Evolutionary conservation across 2,329 filamentous ascomycete genomes (phyloP).

Genomic region (Herpotrichia juniperi): DNA sequence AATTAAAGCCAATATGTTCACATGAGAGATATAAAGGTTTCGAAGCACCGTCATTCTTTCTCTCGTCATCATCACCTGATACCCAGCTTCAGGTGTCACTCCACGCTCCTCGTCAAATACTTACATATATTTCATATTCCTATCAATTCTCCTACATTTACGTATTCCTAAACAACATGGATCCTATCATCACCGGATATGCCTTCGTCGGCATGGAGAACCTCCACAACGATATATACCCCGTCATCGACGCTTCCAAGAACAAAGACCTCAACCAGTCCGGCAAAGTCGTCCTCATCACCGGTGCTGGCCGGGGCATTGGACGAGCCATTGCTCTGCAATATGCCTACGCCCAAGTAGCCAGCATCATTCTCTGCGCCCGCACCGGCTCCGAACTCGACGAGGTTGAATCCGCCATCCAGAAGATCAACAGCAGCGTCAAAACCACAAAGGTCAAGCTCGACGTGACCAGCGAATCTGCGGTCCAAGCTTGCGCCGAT

Average conservation of each 20-base stretch:
- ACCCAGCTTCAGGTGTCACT: too few species aligned
- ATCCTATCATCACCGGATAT: constrained; percentile 13
- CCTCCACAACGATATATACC: constrained; percentile 59
- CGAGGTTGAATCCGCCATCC: constrained; percentile 44
- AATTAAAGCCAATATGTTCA: too few species aligned
- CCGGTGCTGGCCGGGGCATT: constrained; percentile 62
- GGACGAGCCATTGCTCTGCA: constrained; percentile 61
- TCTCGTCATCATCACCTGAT: too few species aligned
- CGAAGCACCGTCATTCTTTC: too few species aligned
- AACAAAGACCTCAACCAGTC: constrained; percentile 40
- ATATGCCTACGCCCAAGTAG: constrained; percentile 61
- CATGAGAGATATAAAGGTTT: too few species aligned
- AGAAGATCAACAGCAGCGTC: constrained; percentile 46
- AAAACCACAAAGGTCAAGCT: constrained; percentile 51
- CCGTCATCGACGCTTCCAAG: constrained; percentile 54
- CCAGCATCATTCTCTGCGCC: constrained; percentile 60
- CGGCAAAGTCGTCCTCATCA: constrained; percentile 58
- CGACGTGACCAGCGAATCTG: constrained; percentile 50
- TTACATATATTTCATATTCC: not conserved
- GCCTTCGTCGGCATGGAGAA: constrained; percentile 22
- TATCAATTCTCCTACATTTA: not conserved
- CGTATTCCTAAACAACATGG: not conserved
- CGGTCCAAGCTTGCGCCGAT: constrained; percentile 44
- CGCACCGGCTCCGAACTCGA: constrained; percentile 52
- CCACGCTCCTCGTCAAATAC: too few species aligned